Evolutionary conservation across 2,329 filamentous ascomycete species (phyloP), one percentile per base, ranked within the genome.

Genomic region (Neopestalotiopsis clavispora): DNA sequence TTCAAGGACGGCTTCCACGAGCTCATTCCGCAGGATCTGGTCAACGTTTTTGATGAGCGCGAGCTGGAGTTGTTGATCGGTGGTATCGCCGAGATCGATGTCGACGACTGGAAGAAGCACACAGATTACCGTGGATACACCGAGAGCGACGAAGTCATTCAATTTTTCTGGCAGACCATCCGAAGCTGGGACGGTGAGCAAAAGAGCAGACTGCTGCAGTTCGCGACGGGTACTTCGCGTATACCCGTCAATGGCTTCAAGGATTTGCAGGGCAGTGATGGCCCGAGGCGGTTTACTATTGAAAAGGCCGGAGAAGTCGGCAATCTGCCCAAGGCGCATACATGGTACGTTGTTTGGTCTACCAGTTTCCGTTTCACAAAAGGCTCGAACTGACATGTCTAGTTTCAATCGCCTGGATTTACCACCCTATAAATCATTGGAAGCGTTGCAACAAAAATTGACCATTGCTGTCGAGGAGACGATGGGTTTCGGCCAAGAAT

Each of bases 91-190:
- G 96, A 99, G 82, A 99, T 99, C 74, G 96, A 99, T 77, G 95
- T 99, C 17, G 96, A 99, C 70, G 96, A 99, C 82, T 99, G 96
- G 96, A 98, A 99, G 92, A 99, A 99, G 86, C 96, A 99, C 84
- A 99, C 96, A 61, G 96, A 99, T 79, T 99, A 99, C 82, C 92
- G 96, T 75, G 96, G 96, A 67, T 99, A 99, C 87, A 98, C 97
- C 10, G 96, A 99, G 83, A 94, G 91, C 68, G 96, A 99, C 76
- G 94, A 98, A 78, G 96, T 99, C 32, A 96, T 99, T 73, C 93
- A 97, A 81, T 95, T 97, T 85, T 99, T 99, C 88, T 99, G 96
- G 96, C 95, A 97, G 86, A 95, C 93, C 70, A 96, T 99, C 73
- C 91, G 95, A 73, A 94, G 90, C 71, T 99, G 96, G 96, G 96